Evolutionary conservation across 768 basidiomycete genomes (phyloP), one percentile per base, ranked within the genome.

Genomic region (Pisolithus orientalis): DNA sequence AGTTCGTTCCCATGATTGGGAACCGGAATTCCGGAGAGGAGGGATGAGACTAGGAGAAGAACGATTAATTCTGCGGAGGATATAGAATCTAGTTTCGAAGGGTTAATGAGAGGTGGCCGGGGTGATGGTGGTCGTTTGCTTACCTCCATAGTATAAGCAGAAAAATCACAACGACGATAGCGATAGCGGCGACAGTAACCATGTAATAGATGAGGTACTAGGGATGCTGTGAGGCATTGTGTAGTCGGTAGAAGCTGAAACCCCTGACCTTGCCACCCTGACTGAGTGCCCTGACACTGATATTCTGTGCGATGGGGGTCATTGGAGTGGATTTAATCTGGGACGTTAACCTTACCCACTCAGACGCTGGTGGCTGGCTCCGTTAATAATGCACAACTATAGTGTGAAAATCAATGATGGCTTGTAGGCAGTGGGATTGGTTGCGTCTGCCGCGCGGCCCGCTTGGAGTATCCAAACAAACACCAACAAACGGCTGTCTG

Each of bases 151-250:
- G 8, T 2, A 69, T 17, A 9, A 68, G 44, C 5, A 46, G 9
- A 4, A 68, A 4, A 3, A 58, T 37, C 9, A 64, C 25, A 7
- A 6, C 45, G 5, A 54, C 32, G 5, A 50, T 59, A 2, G 51
- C 55, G 24, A 68, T 55, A 13, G 11, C 31, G 7, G 5, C 44
- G 8, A 53, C 27, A 5, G 51, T 60, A 1, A 56, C 54, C 16
- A 67, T 56, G 50, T 66, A 61, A 51, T 68, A 68, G 5, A 55
- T 39, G 16, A 65, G 56, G 16, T 63, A 49, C 67, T 67, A 48
- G 7, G 4, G 6, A 24, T 11, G 34, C 8, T 46, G 6, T 10
- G 21, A 34, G 34, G 34, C 5, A 34, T 11, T 4, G 21, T 21
- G 34, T 14, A 4, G 34, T 34, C 11, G 10, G 13, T 34, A 14